Conservation (phyloP, 2,329 filamentous ascomycete species). For the Metarhizium sp. region DNA sequence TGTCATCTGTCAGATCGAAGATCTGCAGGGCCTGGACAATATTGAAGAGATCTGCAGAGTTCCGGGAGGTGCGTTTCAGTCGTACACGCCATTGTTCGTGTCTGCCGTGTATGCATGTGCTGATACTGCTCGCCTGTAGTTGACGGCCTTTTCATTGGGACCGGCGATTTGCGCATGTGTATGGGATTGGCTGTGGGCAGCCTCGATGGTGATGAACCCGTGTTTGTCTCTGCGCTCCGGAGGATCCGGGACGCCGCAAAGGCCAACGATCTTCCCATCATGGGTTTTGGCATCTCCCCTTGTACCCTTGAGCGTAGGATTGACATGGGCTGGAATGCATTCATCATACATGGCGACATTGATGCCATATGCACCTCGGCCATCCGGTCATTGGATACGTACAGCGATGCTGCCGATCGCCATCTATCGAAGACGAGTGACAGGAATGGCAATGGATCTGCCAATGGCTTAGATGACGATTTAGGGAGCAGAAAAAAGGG, state of each 20-base stretch:
- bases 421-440: no score
- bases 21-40: constrained; percentile 3
- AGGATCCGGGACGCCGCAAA: constrained; percentile 2
- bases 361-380: constrained; percentile 4
- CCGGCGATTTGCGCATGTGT: constrained; percentile 3
- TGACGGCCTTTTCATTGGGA: constrained; percentile 4
- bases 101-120: no score
- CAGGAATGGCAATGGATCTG: no score
- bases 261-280: background rate
- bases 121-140: background rate
- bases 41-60: constrained; percentile 4
- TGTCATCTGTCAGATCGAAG: constrained; percentile 3
- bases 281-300: constrained; percentile 4
- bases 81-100: no score
- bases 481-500: no score
- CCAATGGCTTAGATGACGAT: no score
- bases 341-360: constrained; percentile 3
- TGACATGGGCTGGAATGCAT: constrained; percentile 4
- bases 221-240: background rate
- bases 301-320: background rate
- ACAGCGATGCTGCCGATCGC: background rate
- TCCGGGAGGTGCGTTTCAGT: background rate
- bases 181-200: constrained; percentile 1
- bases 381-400: background rate
- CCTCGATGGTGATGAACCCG: constrained; percentile 3